Evolutionary conservation across 768 basidiomycete genomes (phyloP).

Genomic region (Tephrocybe sp.): DNA sequence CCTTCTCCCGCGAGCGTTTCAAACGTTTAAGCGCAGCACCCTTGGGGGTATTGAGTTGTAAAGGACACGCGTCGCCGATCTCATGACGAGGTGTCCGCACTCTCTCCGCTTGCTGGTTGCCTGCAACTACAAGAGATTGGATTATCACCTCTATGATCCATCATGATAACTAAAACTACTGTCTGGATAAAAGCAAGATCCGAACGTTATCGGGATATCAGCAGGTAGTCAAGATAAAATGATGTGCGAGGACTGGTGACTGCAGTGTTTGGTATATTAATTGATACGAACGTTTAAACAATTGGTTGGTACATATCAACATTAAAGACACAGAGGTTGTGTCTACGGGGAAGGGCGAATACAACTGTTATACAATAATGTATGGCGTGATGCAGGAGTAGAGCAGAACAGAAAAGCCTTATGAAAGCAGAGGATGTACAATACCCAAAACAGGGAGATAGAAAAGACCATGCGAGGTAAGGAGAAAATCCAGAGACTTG

Average conservation of each 20-base stretch:
- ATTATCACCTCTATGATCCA: no score
- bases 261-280: not conserved
- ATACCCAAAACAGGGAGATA: not conserved
- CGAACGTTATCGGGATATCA: not conserved
- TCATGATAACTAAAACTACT: no score
- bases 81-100: no score
- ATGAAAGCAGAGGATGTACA: conserved; percentile 4
- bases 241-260: not conserved
- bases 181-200: not conserved
- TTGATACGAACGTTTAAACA: no score
- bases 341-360: not conserved
- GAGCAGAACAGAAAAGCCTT: not conserved
- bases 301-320: no score
- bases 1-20: no score
- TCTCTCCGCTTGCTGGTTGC: no score
- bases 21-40: no score
- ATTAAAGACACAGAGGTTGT: conserved; percentile 2
- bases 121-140: no score
- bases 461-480: conserved; percentile 1
- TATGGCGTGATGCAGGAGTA: not conserved
- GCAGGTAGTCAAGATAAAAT: not conserved
- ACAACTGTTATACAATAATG: conserved; percentile 6
- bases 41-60: no score
- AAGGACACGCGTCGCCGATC: no score
- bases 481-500: not conserved